A percentile compares a stretch with the other conserved stretches of the same genome.
Conservation (phyloP, 495 filamentous ascomycete genomes). For the Aspergillus bertholletiae region DNA sequence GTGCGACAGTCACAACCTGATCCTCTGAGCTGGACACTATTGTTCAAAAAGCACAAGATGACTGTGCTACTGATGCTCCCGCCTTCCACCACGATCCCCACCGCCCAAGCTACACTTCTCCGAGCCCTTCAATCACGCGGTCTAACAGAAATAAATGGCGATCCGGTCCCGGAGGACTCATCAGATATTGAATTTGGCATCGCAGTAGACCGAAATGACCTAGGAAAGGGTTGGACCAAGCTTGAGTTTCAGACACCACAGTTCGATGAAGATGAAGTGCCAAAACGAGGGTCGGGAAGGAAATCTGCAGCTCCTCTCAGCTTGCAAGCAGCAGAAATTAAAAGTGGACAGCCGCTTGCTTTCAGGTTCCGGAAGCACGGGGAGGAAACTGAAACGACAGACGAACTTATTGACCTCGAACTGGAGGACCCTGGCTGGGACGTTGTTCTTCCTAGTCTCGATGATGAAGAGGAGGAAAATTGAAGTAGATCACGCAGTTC, state of each 20-base stretch:
- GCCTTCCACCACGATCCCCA: slow-evolving; percentile 54
- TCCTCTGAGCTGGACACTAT: slow-evolving; percentile 56
- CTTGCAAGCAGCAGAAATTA: slow-evolving; percentile 48
- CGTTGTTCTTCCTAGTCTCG: slow-evolving; percentile 59
- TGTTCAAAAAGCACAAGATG: slow-evolving; percentile 74
- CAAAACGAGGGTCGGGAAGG: slow-evolving; percentile 37
- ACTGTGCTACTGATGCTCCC: slow-evolving; percentile 72
- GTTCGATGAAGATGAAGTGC: slow-evolving; percentile 33
- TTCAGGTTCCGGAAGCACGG: slow-evolving; percentile 55
- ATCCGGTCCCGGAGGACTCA: slow-evolving; percentile 43
- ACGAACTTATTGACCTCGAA: slow-evolving; percentile 34
- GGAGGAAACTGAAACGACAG: slow-evolving; percentile 11
- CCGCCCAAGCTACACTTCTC: slow-evolving; percentile 63
- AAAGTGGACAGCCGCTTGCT: slow-evolving; percentile 62
- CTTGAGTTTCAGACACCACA: slow-evolving; percentile 38
- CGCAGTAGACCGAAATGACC: slow-evolving; percentile 52
- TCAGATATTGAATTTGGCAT: slow-evolving; percentile 52
- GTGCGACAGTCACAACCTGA: slow-evolving; percentile 25
- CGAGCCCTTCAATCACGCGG: slow-evolving; percentile 42
- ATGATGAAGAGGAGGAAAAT: slow-evolving; percentile 47
- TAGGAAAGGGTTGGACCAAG: slow-evolving; percentile 53
- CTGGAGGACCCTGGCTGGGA: slow-evolving; percentile 58
- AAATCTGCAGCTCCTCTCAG: slow-evolving; percentile 36
- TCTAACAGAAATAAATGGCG: slow-evolving; percentile 41
- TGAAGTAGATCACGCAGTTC: background rate